These are phyloP conservation scores for Ophiostoma perfectum DNA, from an alignment of 2,329 filamentous ascomycete species.

Conservation along the genomic window DNA sequence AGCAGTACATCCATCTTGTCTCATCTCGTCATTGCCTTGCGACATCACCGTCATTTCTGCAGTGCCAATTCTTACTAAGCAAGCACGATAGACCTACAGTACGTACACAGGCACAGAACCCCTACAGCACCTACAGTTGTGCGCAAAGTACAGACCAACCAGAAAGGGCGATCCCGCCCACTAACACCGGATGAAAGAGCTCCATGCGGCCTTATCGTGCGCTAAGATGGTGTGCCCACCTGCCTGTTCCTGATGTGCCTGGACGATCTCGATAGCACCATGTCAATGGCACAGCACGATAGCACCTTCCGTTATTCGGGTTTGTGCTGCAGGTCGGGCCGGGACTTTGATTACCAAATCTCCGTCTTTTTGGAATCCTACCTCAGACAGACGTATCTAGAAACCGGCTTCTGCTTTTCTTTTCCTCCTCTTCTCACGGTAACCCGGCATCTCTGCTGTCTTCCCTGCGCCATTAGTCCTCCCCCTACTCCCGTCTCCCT, in stretches of 20 bases:
- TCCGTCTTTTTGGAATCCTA: not conserved
- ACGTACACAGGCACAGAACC: not conserved
- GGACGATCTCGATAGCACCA: constrained; percentile 5
- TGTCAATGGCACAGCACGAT: not conserved
- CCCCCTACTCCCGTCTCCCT: not conserved
- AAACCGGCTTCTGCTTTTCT: not conserved
- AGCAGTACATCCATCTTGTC: not conserved
- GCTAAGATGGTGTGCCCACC: constrained; percentile 3
- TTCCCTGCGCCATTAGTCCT: not conserved
- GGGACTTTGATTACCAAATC: no score
- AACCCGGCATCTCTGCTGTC: not conserved
- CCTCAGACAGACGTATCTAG: not conserved
- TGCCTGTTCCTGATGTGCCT: constrained; percentile 10
- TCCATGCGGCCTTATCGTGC: constrained; percentile 2
- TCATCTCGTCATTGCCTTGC: not conserved
- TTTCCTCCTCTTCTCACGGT: not conserved
- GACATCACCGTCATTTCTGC: not conserved
- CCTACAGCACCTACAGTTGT: not conserved
- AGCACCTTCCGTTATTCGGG: not conserved
- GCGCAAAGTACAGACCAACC: not conserved
- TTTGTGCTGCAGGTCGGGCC: not conserved
- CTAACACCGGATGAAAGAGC: constrained; percentile 3
- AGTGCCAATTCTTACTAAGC: not conserved
- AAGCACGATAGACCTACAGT: not conserved
- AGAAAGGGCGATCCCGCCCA: not conserved